These are phyloP conservation scores for Scedosporium apiospermum DNA, from an alignment of 2,329 filamentous ascomycete genomes.

Conservation along the genomic window DNA sequence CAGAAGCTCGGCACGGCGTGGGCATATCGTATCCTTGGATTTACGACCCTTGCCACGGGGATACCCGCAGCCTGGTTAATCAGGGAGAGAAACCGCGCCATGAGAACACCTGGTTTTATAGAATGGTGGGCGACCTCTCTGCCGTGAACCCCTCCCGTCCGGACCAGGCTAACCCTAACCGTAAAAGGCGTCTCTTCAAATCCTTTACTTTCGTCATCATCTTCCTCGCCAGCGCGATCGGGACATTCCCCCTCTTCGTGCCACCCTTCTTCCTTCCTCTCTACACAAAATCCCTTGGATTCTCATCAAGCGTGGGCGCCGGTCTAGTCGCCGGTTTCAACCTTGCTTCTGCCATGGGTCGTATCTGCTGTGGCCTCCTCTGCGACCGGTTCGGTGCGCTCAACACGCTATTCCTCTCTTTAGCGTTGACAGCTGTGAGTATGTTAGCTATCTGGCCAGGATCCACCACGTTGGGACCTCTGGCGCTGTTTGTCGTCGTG, in stretches of 20 bases:
- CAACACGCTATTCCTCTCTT: slow-evolving; percentile 42
- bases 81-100: slow-evolving; percentile 31
- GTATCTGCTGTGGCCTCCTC: slow-evolving; percentile 42
- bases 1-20: slow-evolving; percentile 34
- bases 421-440: slow-evolving; percentile 43
- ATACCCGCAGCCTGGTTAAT: slow-evolving; percentile 46
- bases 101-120: slow-evolving; percentile 28
- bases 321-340: slow-evolving; percentile 53
- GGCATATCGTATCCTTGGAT: slow-evolving; percentile 42
- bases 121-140: slow-evolving; percentile 31
- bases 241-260: slow-evolving; percentile 50
- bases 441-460: slow-evolving; percentile 55
- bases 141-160: not conserved
- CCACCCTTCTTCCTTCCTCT: slow-evolving; percentile 53
- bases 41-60: slow-evolving; percentile 42
- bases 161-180: slow-evolving; percentile 5
- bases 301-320: slow-evolving; percentile 42
- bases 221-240: slow-evolving; percentile 44
- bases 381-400: slow-evolving; percentile 45
- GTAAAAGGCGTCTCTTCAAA: slow-evolving; percentile 37
- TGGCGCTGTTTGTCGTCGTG: slow-evolving; percentile 47
- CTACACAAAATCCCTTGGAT: slow-evolving; percentile 43
- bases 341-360: slow-evolving; percentile 47
- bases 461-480: slow-evolving; percentile 40
- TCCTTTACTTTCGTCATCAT: slow-evolving; percentile 40